phyloP scores from a whole-genome alignment of 2,329 filamentous ascomycete genomes.

The Fusarium illudens region DNA sequence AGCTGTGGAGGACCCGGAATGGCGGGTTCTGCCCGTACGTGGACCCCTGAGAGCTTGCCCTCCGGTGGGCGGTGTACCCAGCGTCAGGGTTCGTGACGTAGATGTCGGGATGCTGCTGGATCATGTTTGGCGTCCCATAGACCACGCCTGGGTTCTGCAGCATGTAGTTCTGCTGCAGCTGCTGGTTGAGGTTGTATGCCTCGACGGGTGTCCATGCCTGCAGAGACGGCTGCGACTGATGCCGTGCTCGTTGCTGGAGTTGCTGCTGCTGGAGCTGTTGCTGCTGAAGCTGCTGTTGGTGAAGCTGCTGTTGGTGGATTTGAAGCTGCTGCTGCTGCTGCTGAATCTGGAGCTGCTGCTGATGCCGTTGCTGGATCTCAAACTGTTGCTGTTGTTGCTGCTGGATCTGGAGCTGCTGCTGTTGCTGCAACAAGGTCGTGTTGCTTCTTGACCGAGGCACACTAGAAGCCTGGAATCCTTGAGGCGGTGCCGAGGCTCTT shows the following conservation, averaged over 20 bases:
- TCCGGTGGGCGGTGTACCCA: slow-evolving; percentile 16
- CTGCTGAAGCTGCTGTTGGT: slow-evolving; percentile 24
- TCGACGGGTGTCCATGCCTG: slow-evolving; percentile 31
- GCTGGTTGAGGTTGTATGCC: slow-evolving; percentile 30
- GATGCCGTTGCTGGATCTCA: slow-evolving; percentile 18
- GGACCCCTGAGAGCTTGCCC: slow-evolving; percentile 26
- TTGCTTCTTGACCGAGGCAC: slow-evolving; percentile 25
- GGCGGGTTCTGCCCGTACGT: slow-evolving; percentile 45
- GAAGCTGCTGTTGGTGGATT: slow-evolving; percentile 19
- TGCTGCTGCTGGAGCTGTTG: slow-evolving; percentile 22
- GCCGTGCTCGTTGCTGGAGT: slow-evolving; percentile 2
- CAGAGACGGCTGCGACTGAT: slow-evolving; percentile 16
- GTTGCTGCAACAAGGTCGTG: slow-evolving; percentile 22
- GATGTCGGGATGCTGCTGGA: slow-evolving; percentile 32
- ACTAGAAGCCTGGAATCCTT: slow-evolving; percentile 6
- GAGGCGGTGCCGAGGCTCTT: slow-evolving; percentile 30
- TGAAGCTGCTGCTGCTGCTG: slow-evolving; percentile 16
- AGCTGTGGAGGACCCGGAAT: slow-evolving; percentile 65
- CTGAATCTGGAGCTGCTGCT: slow-evolving; percentile 3
- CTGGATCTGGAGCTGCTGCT: slow-evolving; percentile 15
- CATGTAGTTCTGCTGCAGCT: slow-evolving; percentile 34
- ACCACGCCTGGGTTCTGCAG: slow-evolving; percentile 30
- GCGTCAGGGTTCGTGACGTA: slow-evolving; percentile 23
- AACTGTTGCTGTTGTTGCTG: slow-evolving; percentile 1
- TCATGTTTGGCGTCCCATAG: slow-evolving; percentile 31